Conservation (phyloP, 1,284 basidiomycete species). For the Tilletia walkeri region DNA sequence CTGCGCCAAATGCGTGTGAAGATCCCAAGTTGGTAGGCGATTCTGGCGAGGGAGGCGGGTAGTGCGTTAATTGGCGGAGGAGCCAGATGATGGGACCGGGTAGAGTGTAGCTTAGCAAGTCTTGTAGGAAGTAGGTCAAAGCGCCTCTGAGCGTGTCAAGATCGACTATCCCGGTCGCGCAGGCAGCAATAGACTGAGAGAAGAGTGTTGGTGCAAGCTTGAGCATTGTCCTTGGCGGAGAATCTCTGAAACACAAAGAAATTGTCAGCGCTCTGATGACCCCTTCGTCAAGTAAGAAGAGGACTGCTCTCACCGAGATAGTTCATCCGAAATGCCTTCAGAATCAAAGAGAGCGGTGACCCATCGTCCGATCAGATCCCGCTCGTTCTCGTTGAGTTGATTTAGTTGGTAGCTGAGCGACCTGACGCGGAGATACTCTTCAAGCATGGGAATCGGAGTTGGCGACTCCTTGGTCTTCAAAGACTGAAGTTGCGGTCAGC, state of each 20-base stretch:
- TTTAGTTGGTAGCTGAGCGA: conserved; percentile 49
- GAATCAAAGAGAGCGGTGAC: conserved; percentile 55
- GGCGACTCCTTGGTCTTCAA: not conserved
- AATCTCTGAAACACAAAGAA: conserved; percentile 41
- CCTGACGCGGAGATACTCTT: conserved; percentile 31
- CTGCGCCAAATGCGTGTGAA: conserved; percentile 2
- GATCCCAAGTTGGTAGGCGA: not conserved
- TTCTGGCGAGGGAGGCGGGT: conserved; percentile 12
- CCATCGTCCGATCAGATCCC: conserved; percentile 53
- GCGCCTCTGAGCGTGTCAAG: conserved; percentile 60
- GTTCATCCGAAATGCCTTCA: conserved; percentile 57
- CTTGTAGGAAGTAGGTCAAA: conserved; percentile 61
- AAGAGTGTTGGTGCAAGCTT: conserved; percentile 59
- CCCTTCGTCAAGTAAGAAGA: not conserved
- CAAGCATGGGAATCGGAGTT: conserved; percentile 35
- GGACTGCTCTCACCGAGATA: conserved; percentile 43
- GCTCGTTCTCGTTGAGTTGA: conserved; percentile 51
- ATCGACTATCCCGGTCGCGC: conserved; percentile 59
- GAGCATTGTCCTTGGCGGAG: conserved; percentile 58
- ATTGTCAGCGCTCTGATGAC: not conserved
- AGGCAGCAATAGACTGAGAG: conserved; percentile 59
- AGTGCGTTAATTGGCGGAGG: conserved; percentile 26
- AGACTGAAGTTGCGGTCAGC: not conserved
- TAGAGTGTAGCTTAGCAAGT: conserved; percentile 61
- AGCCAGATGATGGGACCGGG: conserved; percentile 57